Percentiles rank a stretch among this genome's conserved stretches.
Conservation (phyloP, 2,329 filamentous ascomycete species). For the Colletotrichum sp. region DNA sequence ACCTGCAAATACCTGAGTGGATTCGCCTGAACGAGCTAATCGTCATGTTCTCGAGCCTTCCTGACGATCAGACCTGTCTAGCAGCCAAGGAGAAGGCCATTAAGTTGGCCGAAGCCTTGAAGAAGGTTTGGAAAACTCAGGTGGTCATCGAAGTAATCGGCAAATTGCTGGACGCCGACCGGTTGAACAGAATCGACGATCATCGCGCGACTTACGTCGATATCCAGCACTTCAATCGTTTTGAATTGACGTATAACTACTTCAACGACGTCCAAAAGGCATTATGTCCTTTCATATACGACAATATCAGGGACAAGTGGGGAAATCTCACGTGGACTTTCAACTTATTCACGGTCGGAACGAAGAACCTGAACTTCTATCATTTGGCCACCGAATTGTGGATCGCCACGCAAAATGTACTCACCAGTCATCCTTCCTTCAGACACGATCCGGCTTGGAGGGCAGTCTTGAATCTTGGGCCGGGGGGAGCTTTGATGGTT, state of each 20-base stretch:
- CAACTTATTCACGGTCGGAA: not conserved
- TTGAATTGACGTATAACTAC: conserved; percentile 26
- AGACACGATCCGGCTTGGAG: not conserved
- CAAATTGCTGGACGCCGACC: not conserved
- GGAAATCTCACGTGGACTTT: not conserved
- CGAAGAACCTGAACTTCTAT: not conserved
- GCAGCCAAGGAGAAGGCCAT: conserved; percentile 21
- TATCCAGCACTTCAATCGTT: conserved; percentile 27
- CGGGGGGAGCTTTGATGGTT: not conserved
- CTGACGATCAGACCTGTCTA: not conserved
- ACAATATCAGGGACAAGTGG: conserved; percentile 24
- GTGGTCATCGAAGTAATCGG: conserved; percentile 1
- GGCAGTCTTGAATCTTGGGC: not conserved
- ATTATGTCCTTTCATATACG: conserved; percentile 42
- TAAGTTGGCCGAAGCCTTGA: conserved; percentile 19
- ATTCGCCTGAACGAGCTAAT: conserved; percentile 29
- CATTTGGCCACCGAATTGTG: not conserved
- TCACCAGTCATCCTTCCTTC: not conserved
- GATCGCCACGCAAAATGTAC: not conserved
- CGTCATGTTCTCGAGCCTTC: conserved; percentile 24
- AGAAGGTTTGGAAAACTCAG: conserved; percentile 1
- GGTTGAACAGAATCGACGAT: conserved; percentile 26
- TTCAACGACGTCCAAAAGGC: conserved; percentile 37
- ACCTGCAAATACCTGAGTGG: conserved; percentile 38
- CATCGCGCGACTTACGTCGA: conserved; percentile 43